Base-by-base conservation (phyloP, 106 monocot genomes). In the Platanthera guangdongensis region DNA sequence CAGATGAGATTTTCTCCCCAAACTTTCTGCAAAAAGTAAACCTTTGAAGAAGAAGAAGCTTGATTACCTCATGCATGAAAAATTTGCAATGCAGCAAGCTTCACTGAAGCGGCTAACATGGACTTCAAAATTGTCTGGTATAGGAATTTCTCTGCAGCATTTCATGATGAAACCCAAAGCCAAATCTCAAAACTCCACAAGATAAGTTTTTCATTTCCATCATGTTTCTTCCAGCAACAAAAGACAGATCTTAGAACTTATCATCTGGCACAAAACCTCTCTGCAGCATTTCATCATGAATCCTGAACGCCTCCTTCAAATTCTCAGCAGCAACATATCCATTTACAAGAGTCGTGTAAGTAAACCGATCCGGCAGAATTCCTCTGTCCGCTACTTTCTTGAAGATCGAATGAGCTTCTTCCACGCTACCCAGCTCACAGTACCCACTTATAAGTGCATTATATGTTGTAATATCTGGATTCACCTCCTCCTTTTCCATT, bases 221-320 rank as follows among this genome's bases (percentile, higher is more conserved):
- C 59, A 59, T 67, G 12, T 68, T 68, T 68, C 39, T 46, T 47
- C 47, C 47, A 48, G 70, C 47, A 70, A 48, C 11, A 69, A 70
- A 0, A 18, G 48, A 48, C 15, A 16, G 9, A 70, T 52, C 30
- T 73, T 50, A 94, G 68, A 82, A 87, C 46, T 79, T 89, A 71
- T 89, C 94, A 79, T 87, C 89, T 39, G 88, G 89, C 7, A 83
- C 79, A 81, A 89, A 84, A 52, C 96, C 91, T 76, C 81, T 91
- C 39, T 82, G 77, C 81, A 97, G 51, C 96, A 97, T 97, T 81
- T 97, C 91, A 83, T 97, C 96, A 77, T 97, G 90, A 52, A 97
- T 78, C 50, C 80, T 57, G 75, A 97, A 89, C 59, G 96, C 93
- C 63, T 87, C 86, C 77, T 94, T 91, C 84, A 89, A 50, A 47